Evolutionary conservation across 495 filamentous ascomycete genomes (phyloP).

Genomic region (Neurospora sp.): DNA sequence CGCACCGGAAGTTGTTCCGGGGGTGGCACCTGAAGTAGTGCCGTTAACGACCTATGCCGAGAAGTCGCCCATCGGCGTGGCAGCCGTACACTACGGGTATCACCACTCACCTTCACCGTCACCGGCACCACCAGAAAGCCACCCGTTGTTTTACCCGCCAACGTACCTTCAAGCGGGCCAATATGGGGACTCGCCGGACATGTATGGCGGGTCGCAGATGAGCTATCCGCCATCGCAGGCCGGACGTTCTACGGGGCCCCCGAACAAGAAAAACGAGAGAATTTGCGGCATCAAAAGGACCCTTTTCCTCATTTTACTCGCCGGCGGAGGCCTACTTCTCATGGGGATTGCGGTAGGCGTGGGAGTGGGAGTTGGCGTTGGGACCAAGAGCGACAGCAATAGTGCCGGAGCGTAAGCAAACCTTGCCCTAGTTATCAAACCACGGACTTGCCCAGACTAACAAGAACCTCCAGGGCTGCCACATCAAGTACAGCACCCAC

Average conservation of each 20-base stretch:
- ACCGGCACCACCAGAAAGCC: neutral
- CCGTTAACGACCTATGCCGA: neutral
- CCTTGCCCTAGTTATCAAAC: neutral
- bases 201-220: neutral
- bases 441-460: neutral
- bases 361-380: slow-evolving; percentile 11
- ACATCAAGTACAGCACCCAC: neutral
- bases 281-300: slow-evolving; percentile 9
- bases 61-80: neutral
- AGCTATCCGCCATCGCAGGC: neutral
- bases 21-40: neutral
- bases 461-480: neutral
- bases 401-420: neutral
- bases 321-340: slow-evolving; percentile 5
- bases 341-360: slow-evolving; percentile 14
- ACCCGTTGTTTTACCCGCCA: neutral
- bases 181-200: neutral
- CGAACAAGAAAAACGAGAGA: neutral
- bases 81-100: neutral
- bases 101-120: neutral
- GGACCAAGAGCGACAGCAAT: slow-evolving; percentile 1
- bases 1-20: neutral
- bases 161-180: neutral
- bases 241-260: neutral
- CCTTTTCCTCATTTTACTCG: slow-evolving; percentile 7